Base-by-base conservation (phyloP, 2,329 filamentous ascomycete genomes). In the Neonectria sp. region DNA sequence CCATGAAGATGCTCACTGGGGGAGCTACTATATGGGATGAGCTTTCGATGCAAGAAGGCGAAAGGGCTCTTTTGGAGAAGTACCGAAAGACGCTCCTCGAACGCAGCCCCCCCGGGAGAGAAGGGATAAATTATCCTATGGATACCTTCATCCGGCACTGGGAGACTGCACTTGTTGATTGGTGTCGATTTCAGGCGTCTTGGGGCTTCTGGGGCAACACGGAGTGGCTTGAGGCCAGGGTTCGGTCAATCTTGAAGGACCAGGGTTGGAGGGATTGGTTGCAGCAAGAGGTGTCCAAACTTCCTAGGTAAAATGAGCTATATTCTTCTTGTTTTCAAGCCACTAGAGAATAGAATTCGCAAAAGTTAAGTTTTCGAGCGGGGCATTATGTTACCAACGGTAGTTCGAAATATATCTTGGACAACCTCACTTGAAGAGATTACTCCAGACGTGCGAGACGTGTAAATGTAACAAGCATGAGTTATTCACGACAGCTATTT, bases 161-260 rank as follows among this genome's bases (percentile, higher is more conserved):
- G 90, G 89, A 93, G 76, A 86, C 85, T 4, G 90, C 91, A 0
- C 76, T 92, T 4, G 89, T 92, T 0, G 91, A 93, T 73, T 93
- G 91, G 91, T 84, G 90, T 66, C 77, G 88, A 6, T 90, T 90
- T 60, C 87, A 89, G 76, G 87, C 87, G 0, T 88, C 86, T 0
- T 90, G 88, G 88, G 88, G 88, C 0, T 89, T 89, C 66, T 90
- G 88, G 88, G 88, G 88, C 0, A 89, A 90, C 43, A 88, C 85
- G 0, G 82, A 85, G 45, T 90, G 88, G 88, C 82, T 90, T 0
- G 85, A 89, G 71, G 86, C 85, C 0, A 82, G 88, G 56, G 87
- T 86, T 0, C 79, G 86, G 46, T 82, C 75, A 2, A 88, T 89
- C 51, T 51, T 88, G 35, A 74, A 71, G 1, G 84, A 89, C 37